Conservation (phyloP, 179 eudicot genomes). For the Carnegiea gigantea region DNA sequence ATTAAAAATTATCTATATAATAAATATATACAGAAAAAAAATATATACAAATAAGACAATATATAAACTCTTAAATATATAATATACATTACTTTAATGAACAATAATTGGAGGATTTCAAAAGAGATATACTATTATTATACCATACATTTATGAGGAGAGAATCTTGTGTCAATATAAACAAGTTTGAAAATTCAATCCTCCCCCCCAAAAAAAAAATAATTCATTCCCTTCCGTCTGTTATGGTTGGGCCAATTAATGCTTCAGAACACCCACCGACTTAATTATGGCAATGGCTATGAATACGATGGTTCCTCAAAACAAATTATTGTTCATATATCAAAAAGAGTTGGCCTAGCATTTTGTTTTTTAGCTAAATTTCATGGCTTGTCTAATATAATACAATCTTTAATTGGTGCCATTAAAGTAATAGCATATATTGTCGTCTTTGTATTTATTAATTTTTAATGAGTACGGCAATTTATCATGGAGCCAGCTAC, state of each 20-base stretch:
- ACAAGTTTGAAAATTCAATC: background rate
- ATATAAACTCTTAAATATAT: too few relatives aligned
- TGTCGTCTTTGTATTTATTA: background rate
- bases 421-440: background rate
- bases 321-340: background rate
- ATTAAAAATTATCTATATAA: too few relatives aligned
- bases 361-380: background rate
- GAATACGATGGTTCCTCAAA: background rate
- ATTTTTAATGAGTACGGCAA: background rate
- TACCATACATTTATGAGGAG: background rate
- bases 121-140: background rate
- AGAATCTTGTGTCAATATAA: conserved; percentile 1
- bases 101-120: background rate
- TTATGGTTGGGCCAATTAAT: conserved; percentile 6
- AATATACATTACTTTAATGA: too few relatives aligned
- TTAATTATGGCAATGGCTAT: background rate
- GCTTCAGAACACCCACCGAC: conserved; percentile 7
- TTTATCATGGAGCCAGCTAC: background rate
- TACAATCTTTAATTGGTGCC: background rate
- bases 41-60: too few relatives aligned
- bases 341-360: background rate
- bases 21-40: too few relatives aligned
- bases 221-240: background rate
- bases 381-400: background rate
- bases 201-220: background rate